Evolutionary conservation across 805 yeast species (phyloP), one percentile per base, ranked within the genome.

Genomic region (Myxozyma vanderwaltii): DNA sequence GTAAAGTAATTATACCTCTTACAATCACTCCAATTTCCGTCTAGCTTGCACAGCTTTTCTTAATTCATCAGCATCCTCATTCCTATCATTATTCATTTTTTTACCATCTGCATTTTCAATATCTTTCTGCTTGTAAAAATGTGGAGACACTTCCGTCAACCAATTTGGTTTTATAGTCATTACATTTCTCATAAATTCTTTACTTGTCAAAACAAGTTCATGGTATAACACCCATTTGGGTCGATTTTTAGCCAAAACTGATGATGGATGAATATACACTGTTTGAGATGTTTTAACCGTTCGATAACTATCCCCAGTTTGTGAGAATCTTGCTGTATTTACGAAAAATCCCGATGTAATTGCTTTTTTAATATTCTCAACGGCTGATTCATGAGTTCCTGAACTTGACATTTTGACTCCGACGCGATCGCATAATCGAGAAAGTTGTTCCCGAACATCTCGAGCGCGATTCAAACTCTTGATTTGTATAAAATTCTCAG

Each of bases 101-200:
- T 36, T 44, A 12, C 41, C 52, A 33, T 44, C 54, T 4, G 49
- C 43, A 4, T 33, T 43, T 23, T 72, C 74, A 29, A 72, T 60
- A 23, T 73, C 72, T 56, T 70, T 70, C 33, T 52, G 58, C 55
- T 70, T 69, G 64, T 72, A 75, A 56, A 72, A 78, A 63, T 73
- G 78, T 54, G 76, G 77, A 4, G 74, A 77, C 52, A 71, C 73
- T 73, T 72, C 86, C 82, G 48, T 83, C 74, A 92, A 75, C 96
- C 96, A 89, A 63, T 78, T 79, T 0, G 96, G 88, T 52, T 90
- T 91, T 36, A 94, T 83, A n/a, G 81, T 81, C 17, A 91, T 87
- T 29, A 87, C 85, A 67, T 90, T 90, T 56, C 94, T 88, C 96
- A 92, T 90, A 69, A 88, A 94, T 77, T 92, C 98, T 69, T 85